These are phyloP conservation scores for Thinopyrum elongatum DNA, from an alignment of 176 grass and related monocot genomes.

Conservation along the genomic window DNA sequence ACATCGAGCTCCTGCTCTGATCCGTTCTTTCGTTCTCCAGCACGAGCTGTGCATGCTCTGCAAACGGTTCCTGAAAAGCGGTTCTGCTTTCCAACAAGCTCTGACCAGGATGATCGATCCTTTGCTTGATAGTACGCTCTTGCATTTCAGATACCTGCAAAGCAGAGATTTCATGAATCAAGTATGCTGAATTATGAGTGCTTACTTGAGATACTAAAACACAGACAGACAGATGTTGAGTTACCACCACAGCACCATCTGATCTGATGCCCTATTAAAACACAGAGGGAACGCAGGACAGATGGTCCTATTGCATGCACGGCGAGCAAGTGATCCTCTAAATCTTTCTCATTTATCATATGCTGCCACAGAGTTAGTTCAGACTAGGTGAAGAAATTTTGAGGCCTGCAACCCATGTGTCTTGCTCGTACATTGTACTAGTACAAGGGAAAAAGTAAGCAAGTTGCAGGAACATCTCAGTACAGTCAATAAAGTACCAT, in stretches of 20 bases:
- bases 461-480: constrained; percentile 15
- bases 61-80: neutral
- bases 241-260: neutral
- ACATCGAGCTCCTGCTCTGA: neutral
- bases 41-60: constrained; percentile 30
- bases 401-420: constrained; percentile 13
- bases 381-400: constrained; percentile 13
- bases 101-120: constrained; percentile 7
- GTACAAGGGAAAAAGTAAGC: constrained; percentile 38
- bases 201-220: neutral
- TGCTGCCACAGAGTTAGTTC: constrained; percentile 20
- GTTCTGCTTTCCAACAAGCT: constrained; percentile 39
- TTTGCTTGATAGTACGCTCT: neutral
- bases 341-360: neutral
- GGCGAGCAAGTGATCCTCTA: neutral
- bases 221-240: neutral
- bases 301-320: neutral
- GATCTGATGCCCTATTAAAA: neutral
- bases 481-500: constrained; percentile 39
- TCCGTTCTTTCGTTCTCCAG: constrained; percentile 1
- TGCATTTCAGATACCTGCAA: constrained; percentile 16
- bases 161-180: neutral
- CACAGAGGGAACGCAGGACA: neutral
- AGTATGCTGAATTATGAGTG: neutral
- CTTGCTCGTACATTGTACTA: neutral